Conservation (phyloP, 73 alveolate species). For the Paramecium pentaurelia region DNA sequence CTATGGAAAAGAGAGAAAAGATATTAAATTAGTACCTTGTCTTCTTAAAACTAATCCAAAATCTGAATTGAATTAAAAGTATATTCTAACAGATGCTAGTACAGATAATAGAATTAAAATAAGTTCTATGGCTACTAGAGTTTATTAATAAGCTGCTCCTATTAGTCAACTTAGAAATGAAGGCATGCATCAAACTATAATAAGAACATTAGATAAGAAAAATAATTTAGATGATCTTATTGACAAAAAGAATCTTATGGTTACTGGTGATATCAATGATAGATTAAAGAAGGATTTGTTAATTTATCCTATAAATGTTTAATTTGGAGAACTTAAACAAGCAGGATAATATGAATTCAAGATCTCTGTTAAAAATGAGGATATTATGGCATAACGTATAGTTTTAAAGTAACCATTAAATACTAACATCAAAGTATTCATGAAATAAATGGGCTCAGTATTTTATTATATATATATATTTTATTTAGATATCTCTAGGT, state of each 20-base stretch:
- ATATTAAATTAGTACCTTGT: slow-evolving; percentile 64
- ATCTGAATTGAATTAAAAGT: slow-evolving; percentile 91
- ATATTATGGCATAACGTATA: slow-evolving; percentile 74
- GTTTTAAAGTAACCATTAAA: slow-evolving; percentile 65
- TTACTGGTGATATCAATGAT: slow-evolving; percentile 92
- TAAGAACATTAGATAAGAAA: slow-evolving; percentile 89
- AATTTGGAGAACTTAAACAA: slow-evolving; percentile 71
- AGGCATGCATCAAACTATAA: slow-evolving; percentile 94
- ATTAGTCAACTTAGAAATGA: slow-evolving; percentile 92
- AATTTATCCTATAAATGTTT: slow-evolving; percentile 66
- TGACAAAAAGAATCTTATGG: slow-evolving; percentile 92
- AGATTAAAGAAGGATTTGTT: slow-evolving; percentile 69
- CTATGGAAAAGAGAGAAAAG: slow-evolving; percentile 76
- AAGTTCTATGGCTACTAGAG: slow-evolving; percentile 91
- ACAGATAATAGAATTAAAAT: slow-evolving; percentile 96
- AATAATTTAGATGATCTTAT: slow-evolving; percentile 93
- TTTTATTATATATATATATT: not conserved
- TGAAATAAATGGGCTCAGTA: slow-evolving; percentile 69
- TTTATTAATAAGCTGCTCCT: slow-evolving; percentile 91
- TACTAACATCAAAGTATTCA: slow-evolving; percentile 54
- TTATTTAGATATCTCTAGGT: slow-evolving; percentile 72
- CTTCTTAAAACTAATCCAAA: slow-evolving; percentile 74
- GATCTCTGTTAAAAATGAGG: slow-evolving; percentile 77
- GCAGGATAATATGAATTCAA: slow-evolving; percentile 67
- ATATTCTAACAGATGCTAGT: slow-evolving; percentile 90